phyloP scores from a whole-genome alignment of 2,329 filamentous ascomycete species.

The Cytospora mali region DNA sequence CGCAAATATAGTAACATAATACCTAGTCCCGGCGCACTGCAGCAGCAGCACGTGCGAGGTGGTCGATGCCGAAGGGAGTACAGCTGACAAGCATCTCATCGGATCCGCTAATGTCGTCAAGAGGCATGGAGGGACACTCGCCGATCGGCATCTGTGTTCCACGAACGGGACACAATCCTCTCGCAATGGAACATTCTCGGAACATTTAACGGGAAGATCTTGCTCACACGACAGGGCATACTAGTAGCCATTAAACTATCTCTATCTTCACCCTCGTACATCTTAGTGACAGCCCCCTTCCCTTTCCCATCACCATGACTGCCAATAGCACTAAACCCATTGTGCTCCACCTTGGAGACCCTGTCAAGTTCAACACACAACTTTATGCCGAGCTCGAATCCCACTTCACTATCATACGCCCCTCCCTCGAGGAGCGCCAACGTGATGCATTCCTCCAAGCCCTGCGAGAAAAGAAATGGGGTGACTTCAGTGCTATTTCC shows the following conservation, averaged over 20 bases:
- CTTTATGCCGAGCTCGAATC: slow-evolving; percentile 37
- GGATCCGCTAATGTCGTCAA: not conserved
- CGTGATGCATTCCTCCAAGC: slow-evolving; percentile 42
- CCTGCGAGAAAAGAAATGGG: slow-evolving; percentile 44
- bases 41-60: slow-evolving; percentile 11
- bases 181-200: not conserved
- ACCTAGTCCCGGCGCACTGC: slow-evolving; percentile 23
- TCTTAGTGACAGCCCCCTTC: not conserved
- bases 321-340: slow-evolving; percentile 29
- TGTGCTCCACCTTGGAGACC: slow-evolving; percentile 39
- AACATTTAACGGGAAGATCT: not conserved
- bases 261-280: not conserved
- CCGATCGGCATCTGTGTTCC: not conserved
- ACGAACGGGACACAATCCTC: not conserved
- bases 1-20: slow-evolving; percentile 24
- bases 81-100: not conserved
- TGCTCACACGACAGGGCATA: too few relatives aligned
- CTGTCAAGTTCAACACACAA: slow-evolving; percentile 37
- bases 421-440: slow-evolving; percentile 42
- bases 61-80: slow-evolving; percentile 15
- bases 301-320: not conserved
- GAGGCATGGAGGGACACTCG: too few relatives aligned
- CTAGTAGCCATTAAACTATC: not conserved
- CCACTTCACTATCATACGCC: slow-evolving; percentile 39
- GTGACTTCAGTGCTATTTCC: slow-evolving; percentile 49